These are phyloP conservation scores for Phytophthora fragariae DNA, from an alignment of 352 stramenopile species.

Conservation along the genomic window DNA sequence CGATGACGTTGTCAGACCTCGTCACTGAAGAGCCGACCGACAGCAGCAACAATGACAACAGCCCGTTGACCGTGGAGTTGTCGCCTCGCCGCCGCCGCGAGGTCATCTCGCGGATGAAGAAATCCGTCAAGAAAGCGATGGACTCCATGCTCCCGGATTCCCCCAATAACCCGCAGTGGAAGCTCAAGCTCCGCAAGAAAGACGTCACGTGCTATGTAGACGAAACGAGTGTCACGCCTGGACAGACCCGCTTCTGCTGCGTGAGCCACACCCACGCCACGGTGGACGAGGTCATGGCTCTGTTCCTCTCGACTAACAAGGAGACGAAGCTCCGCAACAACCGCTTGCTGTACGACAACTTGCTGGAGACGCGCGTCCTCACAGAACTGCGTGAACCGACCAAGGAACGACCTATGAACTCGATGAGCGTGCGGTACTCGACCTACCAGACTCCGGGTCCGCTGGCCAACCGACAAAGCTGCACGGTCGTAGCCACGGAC, in stretches of 20 bases:
- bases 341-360: constrained; percentile 54
- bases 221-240: constrained; percentile 35
- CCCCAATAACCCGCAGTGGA: constrained; percentile 42
- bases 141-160: constrained; percentile 49
- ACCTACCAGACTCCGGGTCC: constrained; percentile 45
- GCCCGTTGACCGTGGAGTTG: background rate
- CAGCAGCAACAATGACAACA: background rate
- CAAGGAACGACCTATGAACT: constrained; percentile 39
- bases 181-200: constrained; percentile 47
- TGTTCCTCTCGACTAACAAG: constrained; percentile 51
- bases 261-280: constrained; percentile 48
- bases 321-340: constrained; percentile 49
- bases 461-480: constrained; percentile 48
- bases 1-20: background rate
- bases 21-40: background rate
- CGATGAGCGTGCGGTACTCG: constrained; percentile 38
- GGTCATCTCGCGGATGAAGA: constrained; percentile 27
- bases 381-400: constrained; percentile 41
- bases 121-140: constrained; percentile 43
- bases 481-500: constrained; percentile 40
- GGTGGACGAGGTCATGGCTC: constrained; percentile 50
- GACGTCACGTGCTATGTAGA: constrained; percentile 55
- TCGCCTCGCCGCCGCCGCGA: constrained; percentile 15
- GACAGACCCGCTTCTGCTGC: constrained; percentile 59
- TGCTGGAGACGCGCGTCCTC: constrained; percentile 51